These are phyloP conservation scores for Azolla pinnata DNA, from an alignment of 75 land plant species.

Conservation along the genomic window DNA sequence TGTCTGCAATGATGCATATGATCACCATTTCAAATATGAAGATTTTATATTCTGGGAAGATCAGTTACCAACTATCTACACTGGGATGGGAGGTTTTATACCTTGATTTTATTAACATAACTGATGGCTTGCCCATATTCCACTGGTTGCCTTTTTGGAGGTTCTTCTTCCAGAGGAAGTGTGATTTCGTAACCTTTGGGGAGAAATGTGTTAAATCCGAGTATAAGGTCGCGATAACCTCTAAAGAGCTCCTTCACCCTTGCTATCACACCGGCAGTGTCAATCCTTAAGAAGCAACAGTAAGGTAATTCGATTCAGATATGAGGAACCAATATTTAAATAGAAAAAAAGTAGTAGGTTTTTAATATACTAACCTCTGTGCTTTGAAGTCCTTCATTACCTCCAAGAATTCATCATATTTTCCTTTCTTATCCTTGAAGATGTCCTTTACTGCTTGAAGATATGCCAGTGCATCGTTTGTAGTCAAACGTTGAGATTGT, in stretches of 20 bases:
- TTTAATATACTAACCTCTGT: slow-evolving; percentile 73
- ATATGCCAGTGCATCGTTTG: slow-evolving; percentile 76
- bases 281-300: too few relatives aligned
- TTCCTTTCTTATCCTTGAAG: slow-evolving; percentile 72
- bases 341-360: too few relatives aligned
- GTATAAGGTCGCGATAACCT: slow-evolving; percentile 67
- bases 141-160: slow-evolving; percentile 70
- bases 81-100: too few relatives aligned
- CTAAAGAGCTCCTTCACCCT: slow-evolving; percentile 86
- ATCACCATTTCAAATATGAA: background rate
- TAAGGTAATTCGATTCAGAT: too few relatives aligned
- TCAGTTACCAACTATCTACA: too few relatives aligned
- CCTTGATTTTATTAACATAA: slow-evolving; percentile 98
- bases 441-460: slow-evolving; percentile 82
- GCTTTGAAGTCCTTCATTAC: slow-evolving; percentile 97
- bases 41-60: background rate
- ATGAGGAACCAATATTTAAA: too few relatives aligned
- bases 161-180: slow-evolving; percentile 57
- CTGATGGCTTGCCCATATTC: slow-evolving; percentile 88
- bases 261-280: slow-evolving; percentile 72
- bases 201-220: slow-evolving; percentile 93
- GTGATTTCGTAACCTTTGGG: slow-evolving; percentile 91
- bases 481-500: slow-evolving; percentile 46
- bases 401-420: slow-evolving; percentile 77
- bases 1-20: slow-evolving; percentile 29